A percentile compares a stretch with the other conserved stretches of the same genome.
These are phyloP conservation scores for Pleurotus ostreatus DNA, from an alignment of 768 basidiomycete genomes.

Conservation along the genomic window DNA sequence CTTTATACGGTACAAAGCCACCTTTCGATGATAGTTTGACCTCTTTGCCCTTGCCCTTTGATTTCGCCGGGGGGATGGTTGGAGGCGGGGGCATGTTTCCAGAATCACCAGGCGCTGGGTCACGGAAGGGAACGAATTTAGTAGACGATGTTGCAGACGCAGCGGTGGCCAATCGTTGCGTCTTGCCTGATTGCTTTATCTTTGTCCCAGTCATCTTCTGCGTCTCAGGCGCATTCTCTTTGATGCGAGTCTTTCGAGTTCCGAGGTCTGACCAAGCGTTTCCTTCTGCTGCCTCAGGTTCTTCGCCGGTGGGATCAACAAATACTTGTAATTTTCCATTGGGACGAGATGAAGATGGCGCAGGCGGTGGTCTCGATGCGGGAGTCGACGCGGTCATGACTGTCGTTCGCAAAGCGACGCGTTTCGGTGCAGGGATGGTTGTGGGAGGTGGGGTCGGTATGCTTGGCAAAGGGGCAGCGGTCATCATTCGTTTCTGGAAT, in stretches of 20 bases:
- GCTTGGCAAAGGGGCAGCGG: conserved; percentile 32
- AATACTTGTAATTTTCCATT: conserved; percentile 59
- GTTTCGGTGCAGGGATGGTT: conserved; percentile 25
- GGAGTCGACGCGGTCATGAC: conserved; percentile 22
- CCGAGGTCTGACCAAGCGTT: conserved; percentile 71
- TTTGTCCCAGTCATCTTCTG: conserved; percentile 67
- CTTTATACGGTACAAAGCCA: conserved; percentile 17
- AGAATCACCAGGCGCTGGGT: conserved; percentile 39
- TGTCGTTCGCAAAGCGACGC: conserved; percentile 34
- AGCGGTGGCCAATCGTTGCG: conserved; percentile 46
- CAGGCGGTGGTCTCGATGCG: conserved; percentile 33
- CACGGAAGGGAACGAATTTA: conserved; percentile 63
- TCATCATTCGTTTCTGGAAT: conserved; percentile 92
- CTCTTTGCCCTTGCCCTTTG: conserved; percentile 22
- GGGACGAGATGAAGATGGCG: conserved; percentile 25
- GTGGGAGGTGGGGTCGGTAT: conserved; percentile 32
- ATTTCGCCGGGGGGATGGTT: conserved; percentile 19
- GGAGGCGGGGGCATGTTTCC: conserved; percentile 40
- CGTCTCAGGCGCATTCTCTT: conserved; percentile 73
- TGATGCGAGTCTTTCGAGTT: conserved; percentile 72
- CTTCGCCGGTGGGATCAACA: conserved; percentile 61
- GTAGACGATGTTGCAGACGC: conserved; percentile 26
- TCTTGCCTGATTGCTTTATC: conserved; percentile 55
- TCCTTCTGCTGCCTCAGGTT: conserved; percentile 34
- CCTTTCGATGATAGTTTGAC: conserved; percentile 27